Evolutionary conservation across 2,329 filamentous ascomycete genomes (phyloP).

Genomic region (Calonectria pteridis): DNA sequence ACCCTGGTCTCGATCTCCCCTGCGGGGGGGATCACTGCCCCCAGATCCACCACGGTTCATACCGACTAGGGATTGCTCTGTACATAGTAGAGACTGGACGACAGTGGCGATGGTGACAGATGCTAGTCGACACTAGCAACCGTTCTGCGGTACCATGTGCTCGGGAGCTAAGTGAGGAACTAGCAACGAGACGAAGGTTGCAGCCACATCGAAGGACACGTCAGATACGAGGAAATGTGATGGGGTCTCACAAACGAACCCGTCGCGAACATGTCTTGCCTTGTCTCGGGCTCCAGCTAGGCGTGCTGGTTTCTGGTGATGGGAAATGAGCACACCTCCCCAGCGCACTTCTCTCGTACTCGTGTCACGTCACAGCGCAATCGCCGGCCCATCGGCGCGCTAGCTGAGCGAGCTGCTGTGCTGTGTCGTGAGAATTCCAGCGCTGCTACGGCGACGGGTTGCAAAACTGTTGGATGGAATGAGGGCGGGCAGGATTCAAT

Average conservation of each 20-base stretch:
- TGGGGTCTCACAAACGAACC: background rate
- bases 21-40: background rate
- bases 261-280: background rate
- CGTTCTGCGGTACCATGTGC: background rate
- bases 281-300: background rate
- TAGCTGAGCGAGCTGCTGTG: too few species aligned
- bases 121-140: background rate
- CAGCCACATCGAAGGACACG: background rate
- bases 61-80: background rate
- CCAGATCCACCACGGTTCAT: conserved; percentile 3
- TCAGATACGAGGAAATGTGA: background rate
- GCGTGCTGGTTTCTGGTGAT: background rate
- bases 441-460: too few species aligned
- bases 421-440: background rate
- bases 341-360: background rate
- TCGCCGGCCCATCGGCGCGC: background rate
- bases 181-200: background rate
- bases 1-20: background rate
- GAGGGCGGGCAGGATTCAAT: background rate
- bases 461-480: background rate
- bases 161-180: background rate
- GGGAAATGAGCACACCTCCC: background rate
- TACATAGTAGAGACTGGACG: background rate
- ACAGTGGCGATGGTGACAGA: background rate
- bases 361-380: background rate